phyloP scores from a whole-genome alignment of 2,329 filamentous ascomycete species.

The Sporothrix luriei region DNA sequence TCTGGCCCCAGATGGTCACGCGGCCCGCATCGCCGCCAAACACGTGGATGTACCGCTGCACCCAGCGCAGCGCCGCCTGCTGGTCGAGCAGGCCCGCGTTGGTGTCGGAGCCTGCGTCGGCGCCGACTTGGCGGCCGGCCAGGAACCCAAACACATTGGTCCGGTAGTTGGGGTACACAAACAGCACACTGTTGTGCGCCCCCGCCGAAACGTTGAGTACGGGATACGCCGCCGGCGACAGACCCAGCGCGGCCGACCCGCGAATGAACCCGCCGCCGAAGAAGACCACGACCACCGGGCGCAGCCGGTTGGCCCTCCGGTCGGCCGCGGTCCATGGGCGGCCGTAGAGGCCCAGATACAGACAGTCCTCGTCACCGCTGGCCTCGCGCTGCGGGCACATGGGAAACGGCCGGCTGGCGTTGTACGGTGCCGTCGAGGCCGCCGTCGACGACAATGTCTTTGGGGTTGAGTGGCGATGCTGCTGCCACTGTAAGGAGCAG shows the following conservation, averaged over 20 bases:
- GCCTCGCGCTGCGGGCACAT: constrained; percentile 60
- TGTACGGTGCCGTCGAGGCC: constrained; percentile 49
- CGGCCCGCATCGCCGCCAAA: constrained; percentile 53
- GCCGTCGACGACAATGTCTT: background rate
- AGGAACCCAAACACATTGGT: constrained; percentile 61
- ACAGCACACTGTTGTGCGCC: constrained; percentile 55
- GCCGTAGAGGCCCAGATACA: constrained; percentile 63
- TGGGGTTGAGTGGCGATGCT: background rate
- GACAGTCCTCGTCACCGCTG: constrained; percentile 61
- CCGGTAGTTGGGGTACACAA: constrained; percentile 56
- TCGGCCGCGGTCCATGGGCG: constrained; percentile 54
- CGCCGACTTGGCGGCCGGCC: constrained; percentile 51
- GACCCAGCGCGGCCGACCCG: constrained; percentile 56
- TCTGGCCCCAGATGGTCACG: constrained; percentile 59
- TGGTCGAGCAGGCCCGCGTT: constrained; percentile 57
- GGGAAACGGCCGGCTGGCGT: constrained; percentile 58
- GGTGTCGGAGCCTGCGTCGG: constrained; percentile 50
- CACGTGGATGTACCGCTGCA: constrained; percentile 49
- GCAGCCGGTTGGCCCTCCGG: constrained; percentile 44
- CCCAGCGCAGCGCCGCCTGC: constrained; percentile 53
- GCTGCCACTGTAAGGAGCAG: background rate
- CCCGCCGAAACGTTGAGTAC: constrained; percentile 53
- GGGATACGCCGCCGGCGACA: constrained; percentile 61
- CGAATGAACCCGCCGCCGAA: constrained; percentile 65
- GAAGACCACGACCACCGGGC: constrained; percentile 62